Percentiles rank a stretch among this genome's conserved stretches.
Conservation (phyloP, 176 grass and related monocot genomes). For the Oryza australiensis region DNA sequence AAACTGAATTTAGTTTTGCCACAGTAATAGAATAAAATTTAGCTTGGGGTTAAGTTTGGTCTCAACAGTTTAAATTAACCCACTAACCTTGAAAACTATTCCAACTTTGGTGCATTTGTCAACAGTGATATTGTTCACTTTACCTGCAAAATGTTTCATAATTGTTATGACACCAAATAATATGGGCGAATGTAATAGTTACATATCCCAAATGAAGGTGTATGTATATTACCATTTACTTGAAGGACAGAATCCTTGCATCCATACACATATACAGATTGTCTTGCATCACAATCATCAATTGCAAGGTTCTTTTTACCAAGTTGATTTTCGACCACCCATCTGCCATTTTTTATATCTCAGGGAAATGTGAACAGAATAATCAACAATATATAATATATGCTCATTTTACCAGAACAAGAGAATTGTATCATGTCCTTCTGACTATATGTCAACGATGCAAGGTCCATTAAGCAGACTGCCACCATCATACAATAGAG, state of each 20-base stretch:
- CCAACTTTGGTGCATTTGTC: slow-evolving; percentile 97
- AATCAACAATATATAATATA: slow-evolving; percentile 1
- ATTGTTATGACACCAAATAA: slow-evolving; percentile 18
- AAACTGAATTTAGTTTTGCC: slow-evolving; percentile 34
- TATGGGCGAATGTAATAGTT: not conserved
- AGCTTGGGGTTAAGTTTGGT: not conserved
- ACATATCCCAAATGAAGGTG: slow-evolving; percentile 23
- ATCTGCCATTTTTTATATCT: slow-evolving; percentile 49
- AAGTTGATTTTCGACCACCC: slow-evolving; percentile 94
- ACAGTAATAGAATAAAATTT: slow-evolving; percentile 17
- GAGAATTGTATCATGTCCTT: not conserved
- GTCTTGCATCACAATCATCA: slow-evolving; percentile 93
- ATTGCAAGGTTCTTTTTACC: slow-evolving; percentile 83
- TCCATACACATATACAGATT: slow-evolving; percentile 87
- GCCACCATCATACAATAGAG: not conserved
- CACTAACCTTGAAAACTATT: slow-evolving; percentile 83
- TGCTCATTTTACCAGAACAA: slow-evolving; percentile 18
- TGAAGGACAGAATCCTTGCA: slow-evolving; percentile 98
- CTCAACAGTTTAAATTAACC: slow-evolving; percentile 45
- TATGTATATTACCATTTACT: slow-evolving; percentile 73
- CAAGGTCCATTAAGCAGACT: slow-evolving; percentile 1
- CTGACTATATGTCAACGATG: slow-evolving; percentile 9
- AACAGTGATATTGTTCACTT: slow-evolving; percentile 99
- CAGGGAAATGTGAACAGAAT: slow-evolving; percentile 7
- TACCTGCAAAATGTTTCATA: slow-evolving; percentile 59